Percentiles rank a stretch among this genome's conserved stretches.
Conservation (phyloP, 73 alveolate species). For the Symbiodinium pilosum region DNA sequence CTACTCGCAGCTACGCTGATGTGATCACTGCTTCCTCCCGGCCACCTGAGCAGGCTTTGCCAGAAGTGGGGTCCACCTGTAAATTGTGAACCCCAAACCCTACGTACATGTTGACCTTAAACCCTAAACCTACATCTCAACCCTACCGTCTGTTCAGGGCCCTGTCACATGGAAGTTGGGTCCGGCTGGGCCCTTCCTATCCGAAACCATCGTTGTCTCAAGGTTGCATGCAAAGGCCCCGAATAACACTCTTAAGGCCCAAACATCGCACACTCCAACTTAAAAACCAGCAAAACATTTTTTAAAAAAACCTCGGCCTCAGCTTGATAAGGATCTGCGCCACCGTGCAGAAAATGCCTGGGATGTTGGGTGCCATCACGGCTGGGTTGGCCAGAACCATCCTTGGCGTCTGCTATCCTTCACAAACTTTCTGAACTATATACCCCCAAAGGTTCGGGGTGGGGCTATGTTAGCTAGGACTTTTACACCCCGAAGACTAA, state of each 20-base stretch:
- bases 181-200: not conserved
- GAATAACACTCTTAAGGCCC: not conserved
- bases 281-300: not conserved
- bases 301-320: not conserved
- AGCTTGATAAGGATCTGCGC: not conserved
- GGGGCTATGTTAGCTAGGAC: no score
- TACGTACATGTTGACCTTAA: no score
- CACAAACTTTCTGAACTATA: no score
- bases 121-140: not conserved
- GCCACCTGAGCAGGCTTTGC: no score
- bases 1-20: no score
- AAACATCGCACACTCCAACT: not conserved
- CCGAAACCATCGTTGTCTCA: not conserved
- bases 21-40: no score
- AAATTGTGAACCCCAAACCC: no score
- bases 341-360: not conserved
- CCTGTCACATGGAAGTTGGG: not conserved
- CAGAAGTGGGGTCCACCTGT: no score
- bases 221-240: not conserved
- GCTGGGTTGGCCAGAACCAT: not conserved
- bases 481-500: no score
- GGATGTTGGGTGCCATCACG: not conserved
- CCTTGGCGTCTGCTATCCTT: no score
- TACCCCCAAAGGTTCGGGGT: no score
- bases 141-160: not conserved